Percentiles rank a stretch among this genome's conserved stretches.
Evolutionary conservation across 2,329 filamentous ascomycete species (phyloP).

Genomic region (Alternaria alternata): DNA sequence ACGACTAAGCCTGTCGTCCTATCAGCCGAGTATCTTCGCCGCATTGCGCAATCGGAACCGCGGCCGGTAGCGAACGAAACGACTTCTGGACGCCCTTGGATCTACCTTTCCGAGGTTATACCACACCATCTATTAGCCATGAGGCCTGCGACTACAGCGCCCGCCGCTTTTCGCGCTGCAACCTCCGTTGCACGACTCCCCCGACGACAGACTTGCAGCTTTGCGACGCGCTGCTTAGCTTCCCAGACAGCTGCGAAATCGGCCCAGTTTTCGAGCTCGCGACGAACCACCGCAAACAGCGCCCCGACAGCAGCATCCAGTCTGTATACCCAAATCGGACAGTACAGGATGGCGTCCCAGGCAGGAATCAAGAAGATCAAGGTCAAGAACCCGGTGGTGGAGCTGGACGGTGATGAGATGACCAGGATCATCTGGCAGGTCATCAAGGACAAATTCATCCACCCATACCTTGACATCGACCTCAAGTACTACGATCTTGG

Average conservation of each 20-base stretch:
- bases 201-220: slow-evolving; percentile 32
- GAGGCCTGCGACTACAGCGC: slow-evolving; percentile 40
- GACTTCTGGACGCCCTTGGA: slow-evolving; percentile 20
- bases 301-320: slow-evolving; percentile 9
- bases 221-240: slow-evolving; percentile 43
- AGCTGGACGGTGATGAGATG: slow-evolving; percentile 95
- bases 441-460: slow-evolving; percentile 99
- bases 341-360: slow-evolving; percentile 45
- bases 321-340: slow-evolving; percentile 22
- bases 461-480: slow-evolving; percentile 95
- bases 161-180: slow-evolving; percentile 38
- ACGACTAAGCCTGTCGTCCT: slow-evolving; percentile 13
- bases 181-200: slow-evolving; percentile 31
- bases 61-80: slow-evolving; percentile 35
- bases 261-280: slow-evolving; percentile 29
- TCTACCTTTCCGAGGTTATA: slow-evolving; percentile 40
- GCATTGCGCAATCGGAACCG: slow-evolving; percentile 30
- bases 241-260: slow-evolving; percentile 35
- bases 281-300: slow-evolving; percentile 23
- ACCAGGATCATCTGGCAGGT: slow-evolving; percentile 98
- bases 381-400: slow-evolving; percentile 98
- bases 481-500: slow-evolving; percentile 98
- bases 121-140: slow-evolving; percentile 31
- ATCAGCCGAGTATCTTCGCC: slow-evolving; percentile 22
- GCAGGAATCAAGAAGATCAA: slow-evolving; percentile 98